A percentile compares a stretch with the other conserved stretches of the same genome.
Evolutionary conservation across 2,329 filamentous ascomycete species (phyloP).

Genomic region (Lasiodiplodia theobromae): DNA sequence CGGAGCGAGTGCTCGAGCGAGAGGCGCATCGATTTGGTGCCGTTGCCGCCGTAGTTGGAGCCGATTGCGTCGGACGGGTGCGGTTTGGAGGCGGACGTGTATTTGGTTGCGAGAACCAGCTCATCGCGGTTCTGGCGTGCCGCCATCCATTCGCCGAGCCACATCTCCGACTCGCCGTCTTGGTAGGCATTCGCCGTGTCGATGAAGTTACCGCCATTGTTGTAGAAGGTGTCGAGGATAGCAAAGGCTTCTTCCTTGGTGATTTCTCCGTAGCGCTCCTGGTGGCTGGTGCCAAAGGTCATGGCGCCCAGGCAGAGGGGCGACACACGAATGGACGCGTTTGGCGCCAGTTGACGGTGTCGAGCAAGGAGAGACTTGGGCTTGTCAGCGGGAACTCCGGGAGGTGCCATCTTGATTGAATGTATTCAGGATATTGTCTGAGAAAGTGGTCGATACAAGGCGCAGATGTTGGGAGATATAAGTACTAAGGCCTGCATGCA

Average conservation of each 20-base stretch:
- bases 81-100: conserved; percentile 39
- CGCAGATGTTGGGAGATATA: background rate
- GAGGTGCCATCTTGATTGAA: conserved; percentile 1
- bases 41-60: conserved; percentile 53
- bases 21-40: conserved; percentile 46
- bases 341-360: conserved; percentile 60
- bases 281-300: conserved; percentile 62
- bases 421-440: background rate
- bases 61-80: background rate
- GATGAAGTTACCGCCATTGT: conserved; percentile 71
- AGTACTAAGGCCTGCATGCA: background rate
- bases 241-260: conserved; percentile 65
- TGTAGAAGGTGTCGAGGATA: conserved; percentile 72
- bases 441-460: background rate
- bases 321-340: conserved; percentile 60
- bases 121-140: conserved; percentile 45
- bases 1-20: conserved; percentile 49
- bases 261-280: conserved; percentile 10
- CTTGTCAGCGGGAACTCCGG: conserved; percentile 33
- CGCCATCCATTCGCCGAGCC: conserved; percentile 55
- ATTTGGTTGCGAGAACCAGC: conserved; percentile 53
- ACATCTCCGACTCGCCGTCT: conserved; percentile 51
- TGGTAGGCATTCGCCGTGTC: conserved; percentile 32
- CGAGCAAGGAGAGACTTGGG: conserved; percentile 55
- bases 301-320: conserved; percentile 63